phyloP scores from a whole-genome alignment of 371 early-diverging fungal species.

The Lichtheimia ramosa region DNA sequence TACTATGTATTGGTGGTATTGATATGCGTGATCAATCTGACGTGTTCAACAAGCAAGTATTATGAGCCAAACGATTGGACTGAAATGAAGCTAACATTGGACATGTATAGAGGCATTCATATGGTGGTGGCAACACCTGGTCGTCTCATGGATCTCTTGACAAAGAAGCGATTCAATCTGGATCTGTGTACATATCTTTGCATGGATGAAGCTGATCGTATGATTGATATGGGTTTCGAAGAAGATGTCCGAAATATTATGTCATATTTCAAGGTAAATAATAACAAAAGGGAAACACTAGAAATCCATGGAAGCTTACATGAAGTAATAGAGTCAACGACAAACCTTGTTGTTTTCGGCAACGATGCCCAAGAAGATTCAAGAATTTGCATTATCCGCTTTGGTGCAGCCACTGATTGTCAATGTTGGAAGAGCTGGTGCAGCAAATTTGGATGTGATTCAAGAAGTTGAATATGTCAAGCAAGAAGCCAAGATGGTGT shows the following conservation, averaged over 20 bases:
- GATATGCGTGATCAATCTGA: constrained; percentile 84
- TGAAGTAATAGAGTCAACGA: constrained; percentile 49
- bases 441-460: constrained; percentile 95
- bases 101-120: constrained; percentile 51
- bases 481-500: constrained; percentile 90
- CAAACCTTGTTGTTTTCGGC: constrained; percentile 95
- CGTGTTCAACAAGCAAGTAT: constrained; percentile 55
- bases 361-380: constrained; percentile 98
- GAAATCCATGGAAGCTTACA: neutral
- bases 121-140: constrained; percentile 97
- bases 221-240: constrained; percentile 98
- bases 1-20: constrained; percentile 96
- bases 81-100: neutral
- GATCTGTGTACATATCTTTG: constrained; percentile 84
- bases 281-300: neutral
- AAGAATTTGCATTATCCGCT: constrained; percentile 89
- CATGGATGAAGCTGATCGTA: constrained; percentile 98
- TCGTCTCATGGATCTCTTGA: constrained; percentile 83
- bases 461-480: constrained; percentile 98
- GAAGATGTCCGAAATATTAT: constrained; percentile 91
- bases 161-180: constrained; percentile 80
- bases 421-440: constrained; percentile 98
- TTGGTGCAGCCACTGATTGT: constrained; percentile 92
- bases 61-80: neutral
- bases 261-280: constrained; percentile 81